A percentile compares a stretch with the other conserved stretches of the same genome.
Conservation (phyloP, 345 rosid species). For the Citrus reticulata region DNA sequence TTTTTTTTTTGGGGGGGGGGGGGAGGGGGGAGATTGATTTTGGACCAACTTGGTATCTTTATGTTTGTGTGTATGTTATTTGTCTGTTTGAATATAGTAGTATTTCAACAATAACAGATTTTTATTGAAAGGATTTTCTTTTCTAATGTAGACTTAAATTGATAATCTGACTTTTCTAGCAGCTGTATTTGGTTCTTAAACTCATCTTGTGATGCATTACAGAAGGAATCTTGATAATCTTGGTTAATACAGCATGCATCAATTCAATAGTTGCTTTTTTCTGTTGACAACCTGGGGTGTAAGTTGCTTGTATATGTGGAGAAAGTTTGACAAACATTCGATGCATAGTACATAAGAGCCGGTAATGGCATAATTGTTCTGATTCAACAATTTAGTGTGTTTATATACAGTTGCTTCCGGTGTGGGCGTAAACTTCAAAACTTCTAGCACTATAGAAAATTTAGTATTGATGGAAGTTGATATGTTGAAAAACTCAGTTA, state of each 20-base stretch:
- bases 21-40: background rate
- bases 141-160: background rate
- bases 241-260: background rate
- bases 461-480: background rate
- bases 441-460: background rate
- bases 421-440: background rate
- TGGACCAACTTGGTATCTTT: background rate
- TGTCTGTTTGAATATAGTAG: background rate
- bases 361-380: background rate
- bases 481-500: background rate
- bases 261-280: background rate
- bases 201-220: background rate
- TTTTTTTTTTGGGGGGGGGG: no score
- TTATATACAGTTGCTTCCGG: background rate
- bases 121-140: background rate
- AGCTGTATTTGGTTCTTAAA: background rate
- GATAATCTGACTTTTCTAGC: background rate
- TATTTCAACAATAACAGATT: background rate
- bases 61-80: background rate
- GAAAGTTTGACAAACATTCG: background rate
- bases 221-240: background rate
- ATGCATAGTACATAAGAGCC: background rate
- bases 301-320: background rate
- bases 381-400: background rate
- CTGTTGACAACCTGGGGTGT: background rate